Conservation (phyloP, 2,329 filamentous ascomycete genomes). For the Penicillium sp. region DNA sequence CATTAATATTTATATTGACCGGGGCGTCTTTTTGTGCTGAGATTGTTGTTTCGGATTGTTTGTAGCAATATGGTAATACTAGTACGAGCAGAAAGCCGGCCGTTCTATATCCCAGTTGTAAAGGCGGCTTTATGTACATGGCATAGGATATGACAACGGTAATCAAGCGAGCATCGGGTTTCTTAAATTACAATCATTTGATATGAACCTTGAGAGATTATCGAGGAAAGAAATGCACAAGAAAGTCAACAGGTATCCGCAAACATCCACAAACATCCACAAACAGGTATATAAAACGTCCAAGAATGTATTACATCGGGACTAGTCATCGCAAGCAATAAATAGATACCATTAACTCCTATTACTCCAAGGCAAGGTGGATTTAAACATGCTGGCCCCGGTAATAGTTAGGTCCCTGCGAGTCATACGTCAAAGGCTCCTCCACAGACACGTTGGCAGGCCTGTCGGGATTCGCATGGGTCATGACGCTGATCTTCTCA, state of each 20-base stretch:
- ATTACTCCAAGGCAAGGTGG: neutral
- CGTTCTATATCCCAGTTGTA: too few species aligned
- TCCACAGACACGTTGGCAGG: constrained; percentile 28
- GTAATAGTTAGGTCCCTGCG: constrained; percentile 33
- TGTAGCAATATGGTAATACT: too few species aligned
- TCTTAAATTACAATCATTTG: neutral
- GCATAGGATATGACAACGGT: constrained; percentile 13
- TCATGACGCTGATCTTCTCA: constrained; percentile 28
- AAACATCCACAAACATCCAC: neutral
- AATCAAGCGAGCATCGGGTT: constrained; percentile 3
- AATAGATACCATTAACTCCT: neutral
- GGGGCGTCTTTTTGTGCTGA: too few species aligned
- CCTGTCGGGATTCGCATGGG: constrained; percentile 16
- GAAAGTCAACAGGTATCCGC: neutral
- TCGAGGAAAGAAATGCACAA: neutral
- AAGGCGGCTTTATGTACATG: constrained; percentile 4
- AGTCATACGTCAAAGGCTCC: constrained; percentile 38
- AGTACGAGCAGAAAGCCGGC: too few species aligned
- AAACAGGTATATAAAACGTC: neutral
- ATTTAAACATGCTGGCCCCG: constrained; percentile 28
- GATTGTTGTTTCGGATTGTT: too few species aligned
- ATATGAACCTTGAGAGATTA: neutral
- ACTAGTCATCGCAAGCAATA: neutral
- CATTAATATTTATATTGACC: too few species aligned
- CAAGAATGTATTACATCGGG: constrained; percentile 1